These are phyloP conservation scores for Oryza rufipogon DNA, from an alignment of 176 grass and related monocot genomes.

Conservation along the genomic window DNA sequence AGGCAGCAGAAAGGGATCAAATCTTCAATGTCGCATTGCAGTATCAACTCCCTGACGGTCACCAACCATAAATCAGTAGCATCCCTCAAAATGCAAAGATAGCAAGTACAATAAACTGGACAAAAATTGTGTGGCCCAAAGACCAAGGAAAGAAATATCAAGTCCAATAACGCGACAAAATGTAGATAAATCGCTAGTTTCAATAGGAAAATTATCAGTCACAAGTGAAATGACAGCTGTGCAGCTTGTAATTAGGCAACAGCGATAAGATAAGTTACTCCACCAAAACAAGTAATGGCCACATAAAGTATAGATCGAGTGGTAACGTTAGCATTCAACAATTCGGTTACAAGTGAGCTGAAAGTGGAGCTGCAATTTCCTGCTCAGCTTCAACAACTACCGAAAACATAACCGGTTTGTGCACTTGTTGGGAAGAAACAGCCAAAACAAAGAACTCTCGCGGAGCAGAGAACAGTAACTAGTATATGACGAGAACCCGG, in stretches of 20 bases:
- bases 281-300: neutral
- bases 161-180: neutral
- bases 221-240: neutral
- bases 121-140: neutral
- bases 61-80: conserved; percentile 2
- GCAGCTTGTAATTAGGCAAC: neutral
- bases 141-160: neutral
- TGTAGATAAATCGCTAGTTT: neutral
- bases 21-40: conserved; percentile 28
- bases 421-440: neutral
- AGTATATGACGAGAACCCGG: neutral
- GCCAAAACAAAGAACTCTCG: neutral
- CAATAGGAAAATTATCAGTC: neutral
- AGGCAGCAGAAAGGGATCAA: conserved; percentile 17
- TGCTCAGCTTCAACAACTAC: neutral
- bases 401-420: neutral
- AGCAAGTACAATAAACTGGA: neutral
- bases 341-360: neutral
- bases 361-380: neutral
- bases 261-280: neutral
- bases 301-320: neutral
- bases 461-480: neutral
- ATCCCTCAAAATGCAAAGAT: neutral
- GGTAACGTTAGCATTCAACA: neutral
- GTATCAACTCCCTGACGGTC: conserved; percentile 29